Percentiles rank a stretch among this genome's conserved stretches.
phyloP scores from a whole-genome alignment of 352 stramenopile species.

The Phytophthora palmivora region DNA sequence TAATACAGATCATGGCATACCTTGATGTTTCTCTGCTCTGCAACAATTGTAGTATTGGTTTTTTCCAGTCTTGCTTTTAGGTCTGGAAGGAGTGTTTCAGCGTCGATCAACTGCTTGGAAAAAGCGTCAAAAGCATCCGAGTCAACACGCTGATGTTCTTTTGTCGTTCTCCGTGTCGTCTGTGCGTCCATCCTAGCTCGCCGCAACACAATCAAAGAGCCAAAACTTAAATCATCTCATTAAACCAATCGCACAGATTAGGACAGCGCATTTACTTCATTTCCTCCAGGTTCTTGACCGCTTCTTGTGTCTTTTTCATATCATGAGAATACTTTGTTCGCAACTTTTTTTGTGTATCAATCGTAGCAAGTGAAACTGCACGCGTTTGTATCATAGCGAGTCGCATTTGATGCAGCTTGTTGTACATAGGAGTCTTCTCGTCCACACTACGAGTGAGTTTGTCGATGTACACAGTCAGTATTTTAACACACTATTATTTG shows the following conservation, averaged over 20 bases:
- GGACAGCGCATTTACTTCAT: slow-evolving; percentile 37
- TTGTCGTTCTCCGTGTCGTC: slow-evolving; percentile 17
- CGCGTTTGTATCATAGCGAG: slow-evolving; percentile 50
- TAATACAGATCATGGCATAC: slow-evolving; percentile 20
- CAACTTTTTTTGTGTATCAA: slow-evolving; percentile 49
- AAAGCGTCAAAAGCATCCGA: slow-evolving; percentile 75
- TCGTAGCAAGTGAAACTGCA: slow-evolving; percentile 29
- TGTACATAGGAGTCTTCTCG: slow-evolving; percentile 60
- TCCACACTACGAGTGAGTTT: slow-evolving; percentile 36
- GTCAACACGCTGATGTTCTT: slow-evolving; percentile 51
- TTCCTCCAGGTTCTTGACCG: slow-evolving; percentile 48
- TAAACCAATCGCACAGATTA: not conserved
- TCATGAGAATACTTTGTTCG: slow-evolving; percentile 63
- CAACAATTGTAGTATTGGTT: slow-evolving; percentile 46
- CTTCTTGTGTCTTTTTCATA: slow-evolving; percentile 50
- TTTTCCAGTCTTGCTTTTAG: slow-evolving; percentile 46
- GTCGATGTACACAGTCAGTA: not conserved
- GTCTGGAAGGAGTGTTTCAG: slow-evolving; percentile 55
- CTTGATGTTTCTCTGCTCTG: slow-evolving; percentile 57
- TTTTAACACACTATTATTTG: no score
- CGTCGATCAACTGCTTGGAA: slow-evolving; percentile 68
- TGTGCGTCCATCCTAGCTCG: slow-evolving; percentile 5
- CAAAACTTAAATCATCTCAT: not conserved
- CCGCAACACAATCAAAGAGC: no score
- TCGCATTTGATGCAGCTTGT: slow-evolving; percentile 64